Conservation (phyloP, 2,329 filamentous ascomycete species). For the Monosporascus sp. region DNA sequence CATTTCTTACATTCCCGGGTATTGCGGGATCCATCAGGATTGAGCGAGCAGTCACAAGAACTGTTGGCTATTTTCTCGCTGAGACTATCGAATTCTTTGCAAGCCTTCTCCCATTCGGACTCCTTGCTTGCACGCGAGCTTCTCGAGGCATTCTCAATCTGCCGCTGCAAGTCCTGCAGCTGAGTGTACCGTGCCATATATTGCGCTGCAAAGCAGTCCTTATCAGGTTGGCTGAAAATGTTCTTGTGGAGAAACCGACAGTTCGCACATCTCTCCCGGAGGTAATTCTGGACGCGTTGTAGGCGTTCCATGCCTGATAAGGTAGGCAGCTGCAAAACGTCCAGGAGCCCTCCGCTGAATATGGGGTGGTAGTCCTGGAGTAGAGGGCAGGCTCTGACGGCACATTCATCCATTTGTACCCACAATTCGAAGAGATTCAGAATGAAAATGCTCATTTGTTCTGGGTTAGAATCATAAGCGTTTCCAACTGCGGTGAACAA, state of each 20-base stretch:
- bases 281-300: slow-evolving; percentile 42
- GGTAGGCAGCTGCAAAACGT: slow-evolving; percentile 47
- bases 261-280: slow-evolving; percentile 30
- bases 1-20: slow-evolving; percentile 39
- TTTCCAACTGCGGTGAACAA: slow-evolving; percentile 30
- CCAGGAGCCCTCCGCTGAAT: slow-evolving; percentile 44
- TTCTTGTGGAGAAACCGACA: slow-evolving; percentile 26
- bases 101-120: slow-evolving; percentile 6
- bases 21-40: slow-evolving; percentile 23
- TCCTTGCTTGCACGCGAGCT: slow-evolving; percentile 7
- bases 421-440: slow-evolving; percentile 54
- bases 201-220: slow-evolving; percentile 38
- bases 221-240: slow-evolving; percentile 31
- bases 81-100: slow-evolving; percentile 25
- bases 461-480: slow-evolving; percentile 38
- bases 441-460: slow-evolving; percentile 46
- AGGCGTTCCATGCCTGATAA: slow-evolving; percentile 46
- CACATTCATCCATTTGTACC: slow-evolving; percentile 48
- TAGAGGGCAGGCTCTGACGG: slow-evolving; percentile 37
- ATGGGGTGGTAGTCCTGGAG: slow-evolving; percentile 46
- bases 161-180: slow-evolving; percentile 12
- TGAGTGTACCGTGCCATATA: slow-evolving; percentile 35
- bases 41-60: slow-evolving; percentile 26
- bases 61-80: slow-evolving; percentile 25
- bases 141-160: slow-evolving; percentile 13